Evolutionary conservation across 2,329 filamentous ascomycete genomes (phyloP).

Genomic region (Sporothrix variecibatus): DNA sequence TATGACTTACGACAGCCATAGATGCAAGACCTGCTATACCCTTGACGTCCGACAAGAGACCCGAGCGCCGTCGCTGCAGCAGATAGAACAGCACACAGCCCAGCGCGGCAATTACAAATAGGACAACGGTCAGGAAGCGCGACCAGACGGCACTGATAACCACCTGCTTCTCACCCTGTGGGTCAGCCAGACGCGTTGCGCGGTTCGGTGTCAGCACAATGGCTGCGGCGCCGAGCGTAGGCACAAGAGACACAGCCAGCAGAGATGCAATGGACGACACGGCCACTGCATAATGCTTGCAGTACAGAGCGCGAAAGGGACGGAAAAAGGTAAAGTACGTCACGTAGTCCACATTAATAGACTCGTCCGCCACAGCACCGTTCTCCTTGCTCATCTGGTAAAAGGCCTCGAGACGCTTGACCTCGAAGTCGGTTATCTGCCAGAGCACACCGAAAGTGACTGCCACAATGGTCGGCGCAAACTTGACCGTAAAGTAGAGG

Average conservation of each 20-base stretch:
- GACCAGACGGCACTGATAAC: constrained; percentile 61
- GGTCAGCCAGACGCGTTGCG: constrained; percentile 45
- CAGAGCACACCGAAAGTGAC: constrained; percentile 65
- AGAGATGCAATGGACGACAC: constrained; percentile 66
- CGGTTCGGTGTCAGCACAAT: constrained; percentile 59
- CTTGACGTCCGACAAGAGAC: constrained; percentile 67
- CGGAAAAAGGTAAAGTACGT: constrained; percentile 67
- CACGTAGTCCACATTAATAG: constrained; percentile 73
- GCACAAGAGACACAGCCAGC: constrained; percentile 67
- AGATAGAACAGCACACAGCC: constrained; percentile 61
- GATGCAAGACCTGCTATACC: constrained; percentile 73
- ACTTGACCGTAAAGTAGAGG: constrained; percentile 64
- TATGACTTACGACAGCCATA: constrained; percentile 73
- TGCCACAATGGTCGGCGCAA: constrained; percentile 61
- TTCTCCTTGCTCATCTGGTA: constrained; percentile 63
- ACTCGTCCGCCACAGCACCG: constrained; percentile 64
- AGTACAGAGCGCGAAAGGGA: constrained; percentile 62
- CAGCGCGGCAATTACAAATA: constrained; percentile 59
- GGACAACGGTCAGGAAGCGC: constrained; percentile 57
- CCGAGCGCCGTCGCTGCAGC: constrained; percentile 63
- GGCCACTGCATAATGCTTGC: constrained; percentile 68
- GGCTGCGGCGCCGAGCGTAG: constrained; percentile 66
- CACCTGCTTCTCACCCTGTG: constrained; percentile 54
- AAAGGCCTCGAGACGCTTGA: constrained; percentile 66
- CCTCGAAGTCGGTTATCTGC: constrained; percentile 67